Evolutionary conservation across 2,329 filamentous ascomycete genomes (phyloP).

Genomic region (Cladosporium sp.): DNA sequence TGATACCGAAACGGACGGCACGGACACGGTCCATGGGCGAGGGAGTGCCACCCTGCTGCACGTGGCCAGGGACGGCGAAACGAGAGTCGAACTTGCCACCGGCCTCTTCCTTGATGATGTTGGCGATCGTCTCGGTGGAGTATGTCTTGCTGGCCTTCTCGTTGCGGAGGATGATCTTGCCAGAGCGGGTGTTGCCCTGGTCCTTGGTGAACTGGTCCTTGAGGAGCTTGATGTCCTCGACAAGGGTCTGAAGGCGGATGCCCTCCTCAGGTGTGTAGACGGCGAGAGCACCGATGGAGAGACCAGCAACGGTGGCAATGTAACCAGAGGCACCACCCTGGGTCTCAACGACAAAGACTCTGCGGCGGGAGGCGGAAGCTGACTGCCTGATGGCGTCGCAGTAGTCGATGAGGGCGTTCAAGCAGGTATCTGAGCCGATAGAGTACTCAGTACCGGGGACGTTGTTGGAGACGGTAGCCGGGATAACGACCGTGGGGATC

Average conservation of each 20-base stretch:
- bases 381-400: constrained; percentile 98
- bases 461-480: constrained; percentile 98
- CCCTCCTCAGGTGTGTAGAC: constrained; percentile 98
- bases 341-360: constrained; percentile 97
- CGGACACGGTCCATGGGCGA: constrained; percentile 95
- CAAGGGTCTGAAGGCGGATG: constrained; percentile 89
- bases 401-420: constrained; percentile 92
- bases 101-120: constrained; percentile 93
- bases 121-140: constrained; percentile 87
- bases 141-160: constrained; percentile 91
- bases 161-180: constrained; percentile 94
- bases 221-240: constrained; percentile 83
- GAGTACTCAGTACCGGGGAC: constrained; percentile 97
- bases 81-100: constrained; percentile 89
- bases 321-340: constrained; percentile 95
- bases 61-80: constrained; percentile 88
- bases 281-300: constrained; percentile 86
- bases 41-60: constrained; percentile 89
- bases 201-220: constrained; percentile 83
- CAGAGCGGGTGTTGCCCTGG: constrained; percentile 82
- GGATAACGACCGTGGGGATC: constrained; percentile 87
- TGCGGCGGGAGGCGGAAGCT: constrained; percentile 85
- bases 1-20: constrained; percentile 87
- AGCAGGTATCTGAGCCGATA: constrained; percentile 90
- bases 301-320: constrained; percentile 83